Evolutionary conservation across 2,329 filamentous ascomycete genomes (phyloP), one percentile per base, ranked within the genome.

Genomic region (Beauveria sp.): DNA sequence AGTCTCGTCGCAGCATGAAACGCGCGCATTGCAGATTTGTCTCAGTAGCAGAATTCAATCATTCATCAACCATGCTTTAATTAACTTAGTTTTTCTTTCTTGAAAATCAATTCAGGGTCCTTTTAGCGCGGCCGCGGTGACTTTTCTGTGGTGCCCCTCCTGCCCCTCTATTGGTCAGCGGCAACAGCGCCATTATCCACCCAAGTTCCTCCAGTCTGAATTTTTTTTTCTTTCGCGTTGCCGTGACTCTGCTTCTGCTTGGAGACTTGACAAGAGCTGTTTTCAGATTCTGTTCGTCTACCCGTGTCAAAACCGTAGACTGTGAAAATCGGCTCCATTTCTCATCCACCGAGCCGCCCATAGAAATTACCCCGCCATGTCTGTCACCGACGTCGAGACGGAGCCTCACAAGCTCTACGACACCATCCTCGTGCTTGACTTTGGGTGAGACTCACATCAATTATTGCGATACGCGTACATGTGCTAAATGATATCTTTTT

Each of bases 351-450:
- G 14, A 26, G 45, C 24, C 45, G 22, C 45, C 28, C 49, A 34
- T 38, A 34, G 49, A 52, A 38, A 26, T 42, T 54, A 30, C 34
- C 10, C 34, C 54, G 22, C 26, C 54, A 57, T 57, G 54, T 57
- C 54, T n/a, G 43, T 24, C 43, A 40, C 54, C 54, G 54, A 57
- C 43, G 43, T 38, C 14, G 54, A 57, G 54, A 57, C 54, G 22
- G 54, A 47, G 54, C 54, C 54, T 57, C 54, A 57, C 54, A 47
- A 57, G 54, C 54, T 57, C 54, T 57, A 57, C 54, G 54, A 57
- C 28, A 90, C 88, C 66, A 87, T 91, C 68, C 77, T 91, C 66
- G 85, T 87, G 65, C 78, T 90, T 68, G 87, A 90, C 74, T 90
- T 90, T 71, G 87, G 77, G 58, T 87, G 60, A 58, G 60, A 63